These are phyloP conservation scores for Austroboletus novae-zelandiae DNA, from an alignment of 1,284 basidiomycete genomes.

Conservation along the genomic window DNA sequence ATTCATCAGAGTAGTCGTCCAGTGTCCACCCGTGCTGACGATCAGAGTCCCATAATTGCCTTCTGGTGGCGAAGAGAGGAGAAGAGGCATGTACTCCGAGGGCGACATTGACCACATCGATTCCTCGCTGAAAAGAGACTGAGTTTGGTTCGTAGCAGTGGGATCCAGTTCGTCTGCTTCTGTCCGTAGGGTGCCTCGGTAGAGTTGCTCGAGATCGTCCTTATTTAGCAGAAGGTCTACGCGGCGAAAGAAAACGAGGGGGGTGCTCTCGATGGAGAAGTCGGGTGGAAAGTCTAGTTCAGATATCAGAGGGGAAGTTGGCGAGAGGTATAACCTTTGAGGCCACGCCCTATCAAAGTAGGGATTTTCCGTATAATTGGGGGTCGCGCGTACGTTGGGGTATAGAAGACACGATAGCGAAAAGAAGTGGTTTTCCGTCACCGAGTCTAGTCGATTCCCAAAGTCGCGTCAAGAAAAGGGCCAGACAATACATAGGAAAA, in stretches of 20 bases:
- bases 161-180: slow-evolving; percentile 14
- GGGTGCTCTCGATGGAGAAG: slow-evolving; percentile 55
- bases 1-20: slow-evolving; percentile 56
- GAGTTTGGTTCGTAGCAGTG: slow-evolving; percentile 14
- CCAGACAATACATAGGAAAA: slow-evolving; percentile 1
- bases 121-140: slow-evolving; percentile 54
- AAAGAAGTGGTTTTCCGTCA: slow-evolving; percentile 70
- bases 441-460: slow-evolving; percentile 45
- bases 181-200: slow-evolving; percentile 29
- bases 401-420: slow-evolving; percentile 63
- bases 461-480: background rate
- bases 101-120: slow-evolving; percentile 50
- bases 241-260: slow-evolving; percentile 61
- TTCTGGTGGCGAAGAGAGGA: slow-evolving; percentile 45
- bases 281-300: slow-evolving; percentile 41
- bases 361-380: slow-evolving; percentile 51
- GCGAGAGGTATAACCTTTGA: slow-evolving; percentile 59
- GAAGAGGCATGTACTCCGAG: slow-evolving; percentile 48
- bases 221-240: slow-evolving; percentile 57
- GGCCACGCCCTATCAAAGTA: slow-evolving; percentile 62
- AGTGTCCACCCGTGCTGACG: slow-evolving; percentile 63
- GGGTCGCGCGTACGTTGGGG: slow-evolving; percentile 63
- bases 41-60: slow-evolving; percentile 58
- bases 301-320: slow-evolving; percentile 41
- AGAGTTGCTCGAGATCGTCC: slow-evolving; percentile 47